Evolutionary conservation across 441 rosid species (phyloP), one percentile per base, ranked within the genome.

Genomic region (Euphorbia neoarborescens): DNA sequence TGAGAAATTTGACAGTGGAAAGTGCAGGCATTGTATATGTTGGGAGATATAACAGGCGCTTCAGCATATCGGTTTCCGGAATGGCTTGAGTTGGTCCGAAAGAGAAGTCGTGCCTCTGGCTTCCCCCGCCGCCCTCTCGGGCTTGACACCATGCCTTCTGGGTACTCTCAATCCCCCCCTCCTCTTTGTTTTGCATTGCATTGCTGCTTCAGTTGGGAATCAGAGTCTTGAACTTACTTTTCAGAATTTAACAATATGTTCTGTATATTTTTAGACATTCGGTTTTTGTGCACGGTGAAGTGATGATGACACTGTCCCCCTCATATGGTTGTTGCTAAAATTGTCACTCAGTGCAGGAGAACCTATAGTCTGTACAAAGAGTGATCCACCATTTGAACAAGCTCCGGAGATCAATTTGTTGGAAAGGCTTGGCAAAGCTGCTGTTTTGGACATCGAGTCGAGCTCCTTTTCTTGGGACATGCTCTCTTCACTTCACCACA

Each of bases 31-130:
- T 77, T 95, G 91, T 90, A 87, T 84, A 90, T 92, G 97, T 86
- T 95, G 92, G 99, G 99, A 84, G 99, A 95, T 65, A 87, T 95
- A 66, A 85, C 99, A 11, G 81, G 95, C 12, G 95, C 91, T 73
- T 86, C 98, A 59, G 96, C 96, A 59, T 78, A 82, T 85, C 77
- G 94, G 79, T 91, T 92, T 80, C 79, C 89, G 22, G 97, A 92
- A 89, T 95, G 99, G 99, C 83, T 95, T 87, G 97, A 92, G 78
- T 82, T 86, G 80, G 99, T 95, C 80, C 98, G 98, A 86, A 95
- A 88, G 79, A 90, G 99, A 50, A 95, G 94, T 78, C 91, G 89
- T 37, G 80, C 92, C 75, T 90, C 99, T 68, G 96, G 97, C 59
- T 92, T 90, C 82, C 97, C 96, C 63, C 93, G 82, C 79, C 97